Percentiles rank a stretch among this genome's conserved stretches.
Evolutionary conservation across 2,329 filamentous ascomycete species (phyloP).

Genomic region (Sarocladium brachiariae): DNA sequence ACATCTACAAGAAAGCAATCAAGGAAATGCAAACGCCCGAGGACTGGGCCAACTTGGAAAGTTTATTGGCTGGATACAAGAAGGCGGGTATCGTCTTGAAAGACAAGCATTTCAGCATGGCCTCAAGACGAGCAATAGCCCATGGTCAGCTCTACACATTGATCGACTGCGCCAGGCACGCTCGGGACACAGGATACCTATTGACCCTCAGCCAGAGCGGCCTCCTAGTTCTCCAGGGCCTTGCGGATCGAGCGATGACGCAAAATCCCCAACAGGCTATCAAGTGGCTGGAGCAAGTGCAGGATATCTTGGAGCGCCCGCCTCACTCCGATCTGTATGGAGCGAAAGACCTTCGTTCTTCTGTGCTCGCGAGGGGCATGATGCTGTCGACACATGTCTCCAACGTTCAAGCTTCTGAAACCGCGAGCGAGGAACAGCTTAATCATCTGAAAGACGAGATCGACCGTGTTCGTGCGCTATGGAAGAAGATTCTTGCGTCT

Average conservation of each 20-base stretch:
- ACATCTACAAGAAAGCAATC: constrained; percentile 31
- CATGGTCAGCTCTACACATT: constrained; percentile 37
- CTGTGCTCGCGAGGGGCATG: constrained; percentile 4
- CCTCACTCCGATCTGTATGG: background rate
- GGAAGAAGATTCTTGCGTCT: background rate
- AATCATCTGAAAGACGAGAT: background rate
- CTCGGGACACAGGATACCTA: constrained; percentile 32
- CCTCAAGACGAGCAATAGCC: constrained; percentile 34
- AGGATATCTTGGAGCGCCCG: background rate
- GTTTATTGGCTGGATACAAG: constrained; percentile 43
- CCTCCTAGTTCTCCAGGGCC: constrained; percentile 16
- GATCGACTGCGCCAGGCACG: constrained; percentile 43
- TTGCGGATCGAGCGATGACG: constrained; percentile 23
- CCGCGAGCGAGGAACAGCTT: background rate
- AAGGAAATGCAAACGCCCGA: constrained; percentile 37
- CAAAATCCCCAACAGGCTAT: background rate
- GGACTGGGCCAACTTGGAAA: constrained; percentile 47
- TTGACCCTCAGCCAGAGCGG: constrained; percentile 26
- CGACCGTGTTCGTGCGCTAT: background rate
- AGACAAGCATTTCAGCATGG: constrained; percentile 26
- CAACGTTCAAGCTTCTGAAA: background rate
- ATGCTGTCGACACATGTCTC: background rate
- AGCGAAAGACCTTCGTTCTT: background rate
- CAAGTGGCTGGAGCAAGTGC: constrained; percentile 8
- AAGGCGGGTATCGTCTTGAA: constrained; percentile 34